Evolutionary conservation across 768 basidiomycete species (phyloP), one percentile per base, ranked within the genome.

Genomic region (Mycena albidolilacea): DNA sequence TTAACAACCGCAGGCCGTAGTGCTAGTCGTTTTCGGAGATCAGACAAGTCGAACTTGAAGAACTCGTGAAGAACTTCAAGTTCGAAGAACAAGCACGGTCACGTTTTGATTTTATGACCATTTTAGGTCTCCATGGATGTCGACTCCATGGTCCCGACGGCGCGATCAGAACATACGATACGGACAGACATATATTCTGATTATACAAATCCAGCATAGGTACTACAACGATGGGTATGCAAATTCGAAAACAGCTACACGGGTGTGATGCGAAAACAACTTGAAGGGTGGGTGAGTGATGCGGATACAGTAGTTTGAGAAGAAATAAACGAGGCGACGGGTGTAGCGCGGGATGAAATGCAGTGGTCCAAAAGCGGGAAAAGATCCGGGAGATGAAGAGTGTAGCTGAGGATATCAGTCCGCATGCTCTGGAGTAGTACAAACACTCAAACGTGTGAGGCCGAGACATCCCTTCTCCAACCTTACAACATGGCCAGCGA

Each of bases 401-500:
- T 6, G 46, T 15, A 21, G 17, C 35, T 19, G 39, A 60, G n/a
- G 41, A 62, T 68, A 64, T 76, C 64, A 76, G 30, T 72, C 75
- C 39, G 61, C 64, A 17, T 64, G 67, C 14, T 54, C 52, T 54
- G 23, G 52, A 23, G 69, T 62, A 30, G 75, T 35, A 54, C 67
- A 65, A 50, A 52, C 55, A 59, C 65, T 38, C 35, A 38, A 21
- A 23, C 77, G 81, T 9, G 75, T 74, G 68, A 94, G 82, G 14
- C 93, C 93, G 37, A 94, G 80, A 38, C 79, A 81, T 23, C 93
- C 92, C 69, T 78, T 83, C 77, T 86, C 84, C 70, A 95, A 78
- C 71, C 87, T 85, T 54, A 91, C 87, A n/a, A 88, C 89, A 72
- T 85, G 89, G 10, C 93, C 92, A 2, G 82, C 84, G 15, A 94